These are phyloP conservation scores for Russula abietina DNA, from an alignment of 768 basidiomycete species.

Conservation along the genomic window DNA sequence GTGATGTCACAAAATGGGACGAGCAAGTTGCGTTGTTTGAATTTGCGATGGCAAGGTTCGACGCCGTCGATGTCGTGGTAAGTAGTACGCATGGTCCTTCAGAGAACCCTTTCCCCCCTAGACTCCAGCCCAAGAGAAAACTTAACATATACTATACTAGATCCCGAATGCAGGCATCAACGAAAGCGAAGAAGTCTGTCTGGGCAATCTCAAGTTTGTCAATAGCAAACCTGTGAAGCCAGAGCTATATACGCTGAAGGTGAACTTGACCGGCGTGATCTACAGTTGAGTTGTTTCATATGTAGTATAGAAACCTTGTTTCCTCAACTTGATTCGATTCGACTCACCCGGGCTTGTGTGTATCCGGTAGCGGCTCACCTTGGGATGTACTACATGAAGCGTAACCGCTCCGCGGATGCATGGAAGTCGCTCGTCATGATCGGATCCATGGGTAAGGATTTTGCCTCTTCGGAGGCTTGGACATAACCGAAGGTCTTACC, in stretches of 20 bases:
- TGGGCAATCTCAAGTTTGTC: slow-evolving; percentile 15
- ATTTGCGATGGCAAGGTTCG: slow-evolving; percentile 40
- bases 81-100: background rate
- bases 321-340: background rate
- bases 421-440: slow-evolving; percentile 48
- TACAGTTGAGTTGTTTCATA: too few species aligned
- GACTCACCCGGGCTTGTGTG: too few species aligned
- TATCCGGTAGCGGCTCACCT: slow-evolving; percentile 49
- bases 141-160: background rate
- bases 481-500: background rate
- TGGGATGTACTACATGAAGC: slow-evolving; percentile 45
- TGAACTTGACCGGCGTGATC: slow-evolving; percentile 44
- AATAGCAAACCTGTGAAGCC: slow-evolving; percentile 43
- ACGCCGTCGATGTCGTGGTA: slow-evolving; percentile 50
- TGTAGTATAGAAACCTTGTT: too few species aligned
- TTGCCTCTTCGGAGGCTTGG: background rate
- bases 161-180: slow-evolving; percentile 24
- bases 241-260: slow-evolving; percentile 39
- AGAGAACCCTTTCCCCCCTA: too few species aligned
- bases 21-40: slow-evolving; percentile 49
- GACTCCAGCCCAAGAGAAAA: too few species aligned
- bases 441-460: slow-evolving; percentile 46
- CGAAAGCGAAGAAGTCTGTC: slow-evolving; percentile 31
- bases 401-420: slow-evolving; percentile 31
- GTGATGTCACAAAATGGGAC: slow-evolving; percentile 51